These are phyloP conservation scores for Clavariopsis aquatica DNA, from an alignment of 495 filamentous ascomycete species.

Conservation along the genomic window DNA sequence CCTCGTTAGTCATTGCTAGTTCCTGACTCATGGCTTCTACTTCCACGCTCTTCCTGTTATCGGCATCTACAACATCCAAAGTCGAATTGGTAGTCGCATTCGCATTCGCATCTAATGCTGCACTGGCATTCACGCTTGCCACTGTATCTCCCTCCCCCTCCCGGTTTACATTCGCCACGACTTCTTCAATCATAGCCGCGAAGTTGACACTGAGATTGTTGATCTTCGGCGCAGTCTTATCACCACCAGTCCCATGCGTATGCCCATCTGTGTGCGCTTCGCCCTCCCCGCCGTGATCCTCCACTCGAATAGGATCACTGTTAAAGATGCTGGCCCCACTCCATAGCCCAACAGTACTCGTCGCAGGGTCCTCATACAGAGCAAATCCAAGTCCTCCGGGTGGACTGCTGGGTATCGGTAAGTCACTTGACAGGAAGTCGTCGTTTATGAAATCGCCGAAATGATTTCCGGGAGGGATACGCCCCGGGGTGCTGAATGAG, in stretches of 20 bases:
- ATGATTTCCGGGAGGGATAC: slow-evolving; percentile 34
- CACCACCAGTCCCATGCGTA: neutral
- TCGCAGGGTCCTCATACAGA: slow-evolving; percentile 39
- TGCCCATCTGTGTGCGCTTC: too few relatives aligned
- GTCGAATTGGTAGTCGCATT: too few relatives aligned
- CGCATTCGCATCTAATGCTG: too few relatives aligned
- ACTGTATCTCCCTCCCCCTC: neutral
- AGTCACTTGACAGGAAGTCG: slow-evolving; percentile 53
- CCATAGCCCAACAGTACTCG: slow-evolving; percentile 35
- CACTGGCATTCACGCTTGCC: neutral
- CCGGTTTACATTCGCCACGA: slow-evolving; percentile 11
- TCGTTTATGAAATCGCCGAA: slow-evolving; percentile 26
- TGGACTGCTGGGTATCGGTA: slow-evolving; percentile 57
- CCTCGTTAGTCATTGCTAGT: too few relatives aligned
- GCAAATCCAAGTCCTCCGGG: slow-evolving; percentile 42
- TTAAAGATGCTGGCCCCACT: slow-evolving; percentile 32
- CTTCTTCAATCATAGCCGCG: slow-evolving; percentile 32
- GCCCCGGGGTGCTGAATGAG: slow-evolving; percentile 44
- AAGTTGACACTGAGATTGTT: slow-evolving; percentile 21
- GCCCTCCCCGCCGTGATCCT: neutral
- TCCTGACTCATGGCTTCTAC: neutral
- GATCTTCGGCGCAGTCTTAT: slow-evolving; percentile 8
- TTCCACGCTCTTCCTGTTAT: neutral
- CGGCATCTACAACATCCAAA: neutral
- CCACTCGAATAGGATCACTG: slow-evolving; percentile 17